Evolutionary conservation across 352 stramenopile genomes (phyloP).

Genomic region (Globisporangium irregulare): DNA sequence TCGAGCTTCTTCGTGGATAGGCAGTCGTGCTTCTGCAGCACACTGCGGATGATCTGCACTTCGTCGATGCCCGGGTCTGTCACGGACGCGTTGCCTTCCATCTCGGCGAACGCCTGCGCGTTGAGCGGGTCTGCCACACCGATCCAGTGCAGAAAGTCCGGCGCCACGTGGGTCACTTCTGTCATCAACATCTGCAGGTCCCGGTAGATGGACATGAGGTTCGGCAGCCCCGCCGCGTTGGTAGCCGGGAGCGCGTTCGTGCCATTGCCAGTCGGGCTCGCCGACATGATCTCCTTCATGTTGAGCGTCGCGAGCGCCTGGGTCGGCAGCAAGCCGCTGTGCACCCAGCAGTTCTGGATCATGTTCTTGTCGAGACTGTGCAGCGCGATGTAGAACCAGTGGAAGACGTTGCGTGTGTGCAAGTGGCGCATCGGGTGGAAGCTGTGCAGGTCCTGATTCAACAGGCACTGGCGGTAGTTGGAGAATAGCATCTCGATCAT

Average conservation of each 20-base stretch:
- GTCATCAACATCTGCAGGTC: constrained; percentile 63
- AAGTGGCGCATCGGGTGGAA: constrained; percentile 52
- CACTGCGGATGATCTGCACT: constrained; percentile 76
- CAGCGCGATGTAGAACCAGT: constrained; percentile 78
- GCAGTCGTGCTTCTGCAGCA: constrained; percentile 80
- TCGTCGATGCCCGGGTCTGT: constrained; percentile 79
- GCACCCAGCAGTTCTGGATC: constrained; percentile 73
- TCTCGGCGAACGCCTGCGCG: constrained; percentile 61
- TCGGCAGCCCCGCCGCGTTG: constrained; percentile 28
- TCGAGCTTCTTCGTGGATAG: constrained; percentile 64
- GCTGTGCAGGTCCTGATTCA: constrained; percentile 43
- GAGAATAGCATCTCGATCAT: constrained; percentile 76
- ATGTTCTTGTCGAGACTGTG: constrained; percentile 66
- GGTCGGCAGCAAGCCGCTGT: constrained; percentile 67
- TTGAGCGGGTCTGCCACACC: constrained; percentile 52
- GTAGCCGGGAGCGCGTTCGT: constrained; percentile 8
- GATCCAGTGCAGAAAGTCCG: constrained; percentile 77
- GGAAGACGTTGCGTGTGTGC: constrained; percentile 81
- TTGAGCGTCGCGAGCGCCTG: constrained; percentile 64
- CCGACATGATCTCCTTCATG: constrained; percentile 50
- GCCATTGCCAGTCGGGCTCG: not conserved
- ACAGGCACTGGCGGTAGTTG: constrained; percentile 49
- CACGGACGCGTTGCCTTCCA: constrained; percentile 75
- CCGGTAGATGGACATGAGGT: constrained; percentile 36
- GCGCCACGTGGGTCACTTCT: constrained; percentile 53